Percentiles rank a stretch among this genome's conserved stretches.
phyloP scores from a whole-genome alignment of 768 basidiomycete species.

The Termitomyces sp. region DNA sequence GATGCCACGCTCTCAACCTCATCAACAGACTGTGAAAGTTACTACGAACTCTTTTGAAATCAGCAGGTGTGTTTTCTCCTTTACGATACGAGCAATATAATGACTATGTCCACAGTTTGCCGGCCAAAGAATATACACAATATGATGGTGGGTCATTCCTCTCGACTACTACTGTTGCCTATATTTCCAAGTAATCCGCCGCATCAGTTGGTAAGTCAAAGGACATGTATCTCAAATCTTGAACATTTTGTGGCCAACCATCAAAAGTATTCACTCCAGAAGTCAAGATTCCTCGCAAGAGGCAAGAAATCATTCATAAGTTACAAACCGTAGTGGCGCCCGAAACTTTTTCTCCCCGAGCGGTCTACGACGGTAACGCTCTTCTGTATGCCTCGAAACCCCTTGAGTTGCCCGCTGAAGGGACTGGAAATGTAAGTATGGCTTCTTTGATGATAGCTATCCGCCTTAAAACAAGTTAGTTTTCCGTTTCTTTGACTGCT shows the following conservation, averaged over 20 bases:
- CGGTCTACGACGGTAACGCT: conserved; percentile 40
- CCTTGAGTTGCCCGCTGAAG: conserved; percentile 23
- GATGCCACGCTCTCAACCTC: conserved; percentile 5
- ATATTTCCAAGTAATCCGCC: not conserved
- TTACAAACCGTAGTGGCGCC: conserved; percentile 33
- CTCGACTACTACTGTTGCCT: not conserved
- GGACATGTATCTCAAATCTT: not conserved
- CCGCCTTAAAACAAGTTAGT: conserved; percentile 17
- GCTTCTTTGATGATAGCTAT: not conserved
- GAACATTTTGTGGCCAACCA: not conserved
- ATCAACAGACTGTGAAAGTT: conserved; percentile 13
- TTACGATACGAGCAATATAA: not conserved
- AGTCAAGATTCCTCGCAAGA: conserved; percentile 16
- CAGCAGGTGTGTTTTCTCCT: conserved; percentile 12
- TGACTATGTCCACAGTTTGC: conserved; percentile 15
- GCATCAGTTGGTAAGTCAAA: conserved; percentile 1
- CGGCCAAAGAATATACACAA: conserved; percentile 20
- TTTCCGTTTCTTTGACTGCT: conserved; percentile 23
- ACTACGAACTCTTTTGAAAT: conserved; percentile 25
- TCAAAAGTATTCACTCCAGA: conserved; percentile 18
- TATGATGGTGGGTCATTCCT: conserved; percentile 21
- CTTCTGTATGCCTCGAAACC: conserved; percentile 32
- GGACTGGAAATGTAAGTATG: conserved; percentile 21
- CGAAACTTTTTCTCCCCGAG: conserved; percentile 30
- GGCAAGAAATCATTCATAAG: conserved; percentile 27